Conservation (phyloP, 2,329 filamentous ascomycete genomes). For the Talaromyces sp. region DNA sequence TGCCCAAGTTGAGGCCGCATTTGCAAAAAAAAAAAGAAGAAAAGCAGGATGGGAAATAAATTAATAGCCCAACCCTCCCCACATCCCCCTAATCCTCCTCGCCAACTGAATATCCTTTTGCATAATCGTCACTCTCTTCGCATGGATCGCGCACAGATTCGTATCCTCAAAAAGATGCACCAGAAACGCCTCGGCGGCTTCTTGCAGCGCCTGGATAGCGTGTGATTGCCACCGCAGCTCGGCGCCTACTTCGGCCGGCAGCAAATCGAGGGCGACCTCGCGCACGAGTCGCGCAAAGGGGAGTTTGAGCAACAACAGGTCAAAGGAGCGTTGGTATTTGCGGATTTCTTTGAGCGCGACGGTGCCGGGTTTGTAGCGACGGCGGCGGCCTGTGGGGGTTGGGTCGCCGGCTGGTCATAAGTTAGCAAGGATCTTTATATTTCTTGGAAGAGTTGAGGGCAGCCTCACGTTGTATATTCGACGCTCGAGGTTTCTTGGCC, state of each 20-base stretch:
- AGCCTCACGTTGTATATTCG: constrained; percentile 36
- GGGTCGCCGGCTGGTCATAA: constrained; percentile 62
- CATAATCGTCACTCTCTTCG: constrained; percentile 95
- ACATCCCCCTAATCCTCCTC: constrained; percentile 69
- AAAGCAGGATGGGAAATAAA: too few relatives aligned
- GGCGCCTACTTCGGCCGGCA: constrained; percentile 55
- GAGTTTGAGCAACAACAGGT: constrained; percentile 68
- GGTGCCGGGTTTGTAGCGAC: constrained; percentile 72
- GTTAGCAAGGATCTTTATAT: neutral
- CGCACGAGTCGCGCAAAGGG: constrained; percentile 46
- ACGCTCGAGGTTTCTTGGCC: constrained; percentile 10
- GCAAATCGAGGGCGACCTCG: constrained; percentile 50
- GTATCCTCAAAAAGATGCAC: constrained; percentile 96
- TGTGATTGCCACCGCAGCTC: constrained; percentile 94
- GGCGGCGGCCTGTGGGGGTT: constrained; percentile 55
- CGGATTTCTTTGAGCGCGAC: constrained; percentile 87
- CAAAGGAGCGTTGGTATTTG: constrained; percentile 81
- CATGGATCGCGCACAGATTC: constrained; percentile 94
- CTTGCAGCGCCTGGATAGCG: constrained; percentile 86
- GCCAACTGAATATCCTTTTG: constrained; percentile 97
- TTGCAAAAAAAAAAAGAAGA: neutral
- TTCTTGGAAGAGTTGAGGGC: neutral
- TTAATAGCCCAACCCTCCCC: constrained; percentile 61
- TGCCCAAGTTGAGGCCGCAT: neutral
- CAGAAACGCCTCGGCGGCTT: constrained; percentile 92